Evolutionary conservation across 1,139 yeast genomes (phyloP).

Genomic region (Candida labiduridarum): DNA sequence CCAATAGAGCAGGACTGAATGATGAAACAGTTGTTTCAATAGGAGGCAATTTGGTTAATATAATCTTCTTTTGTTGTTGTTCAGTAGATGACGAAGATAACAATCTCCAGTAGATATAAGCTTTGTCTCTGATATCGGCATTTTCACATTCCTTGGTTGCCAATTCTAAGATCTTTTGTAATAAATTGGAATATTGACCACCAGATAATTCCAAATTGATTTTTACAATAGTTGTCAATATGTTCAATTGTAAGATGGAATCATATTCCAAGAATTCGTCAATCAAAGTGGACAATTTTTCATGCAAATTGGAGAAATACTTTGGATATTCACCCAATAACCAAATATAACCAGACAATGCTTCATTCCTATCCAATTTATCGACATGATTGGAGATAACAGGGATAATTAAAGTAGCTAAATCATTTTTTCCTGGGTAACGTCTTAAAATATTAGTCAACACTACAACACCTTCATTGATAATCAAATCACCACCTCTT

Average conservation of each 20-base stretch:
- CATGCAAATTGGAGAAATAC: conserved; percentile 57
- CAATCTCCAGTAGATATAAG: conserved; percentile 92
- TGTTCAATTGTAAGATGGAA: conserved; percentile 71
- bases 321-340: conserved; percentile 86
- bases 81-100: conserved; percentile 59
- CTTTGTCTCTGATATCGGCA: conserved; percentile 93
- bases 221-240: conserved; percentile 80
- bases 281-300: conserved; percentile 51
- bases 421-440: conserved; percentile 63
- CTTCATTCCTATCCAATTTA: conserved; percentile 60
- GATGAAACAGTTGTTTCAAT: conserved; percentile 71
- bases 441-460: conserved; percentile 80
- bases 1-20: conserved; percentile 69
- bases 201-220: conserved; percentile 51
- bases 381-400: conserved; percentile 63
- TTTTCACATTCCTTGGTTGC: conserved; percentile 84
- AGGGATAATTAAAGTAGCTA: conserved; percentile 69
- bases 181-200: conserved; percentile 38
- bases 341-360: conserved; percentile 84
- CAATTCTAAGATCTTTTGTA: conserved; percentile 73
- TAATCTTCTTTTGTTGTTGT: conserved; percentile 50
- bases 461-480: conserved; percentile 79
- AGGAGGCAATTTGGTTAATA: conserved; percentile 67
- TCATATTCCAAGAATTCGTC: conserved; percentile 73
- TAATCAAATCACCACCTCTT: conserved; percentile 70